Evolutionary conservation across 2,329 filamentous ascomycete species (phyloP).

Genomic region (Pseudopyricularia cyperi): DNA sequence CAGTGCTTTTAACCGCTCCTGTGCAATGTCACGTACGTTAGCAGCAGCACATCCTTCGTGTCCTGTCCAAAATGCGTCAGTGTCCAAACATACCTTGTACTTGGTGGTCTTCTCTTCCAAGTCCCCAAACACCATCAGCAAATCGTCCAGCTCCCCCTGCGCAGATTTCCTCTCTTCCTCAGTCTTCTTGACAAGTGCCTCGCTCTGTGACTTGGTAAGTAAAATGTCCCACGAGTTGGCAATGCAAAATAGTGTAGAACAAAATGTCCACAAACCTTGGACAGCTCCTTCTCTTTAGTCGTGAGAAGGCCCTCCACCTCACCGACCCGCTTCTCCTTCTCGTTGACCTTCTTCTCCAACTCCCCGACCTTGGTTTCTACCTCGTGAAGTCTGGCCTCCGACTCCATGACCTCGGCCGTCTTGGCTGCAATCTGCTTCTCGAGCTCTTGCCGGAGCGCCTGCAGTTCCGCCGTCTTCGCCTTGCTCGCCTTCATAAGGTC

Average conservation of each 20-base stretch:
- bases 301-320: conserved; percentile 11
- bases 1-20: conserved; percentile 49
- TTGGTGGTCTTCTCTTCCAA: conserved; percentile 62
- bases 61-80: too few species aligned
- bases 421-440: conserved; percentile 21
- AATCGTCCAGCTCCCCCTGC: conserved; percentile 66
- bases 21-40: conserved; percentile 10
- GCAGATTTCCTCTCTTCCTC: conserved; percentile 49
- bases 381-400: conserved; percentile 11
- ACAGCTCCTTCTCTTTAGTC: conserved; percentile 18
- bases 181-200: conserved; percentile 27
- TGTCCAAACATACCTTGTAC: conserved; percentile 56
- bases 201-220: conserved; percentile 12
- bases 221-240: not conserved
- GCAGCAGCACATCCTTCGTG: too few species aligned
- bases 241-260: not conserved
- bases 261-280: not conserved
- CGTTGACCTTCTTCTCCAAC: conserved; percentile 12
- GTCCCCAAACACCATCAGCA: conserved; percentile 70
- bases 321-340: conserved; percentile 6
- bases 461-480: conserved; percentile 44
- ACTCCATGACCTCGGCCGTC: conserved; percentile 6
- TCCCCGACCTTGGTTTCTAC: conserved; percentile 16
- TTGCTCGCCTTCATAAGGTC: conserved; percentile 51
- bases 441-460: conserved; percentile 39